Percentiles rank a stretch among this genome's conserved stretches.
Conservation (phyloP, 1,284 basidiomycete species). For the Mycena sp. region DNA sequence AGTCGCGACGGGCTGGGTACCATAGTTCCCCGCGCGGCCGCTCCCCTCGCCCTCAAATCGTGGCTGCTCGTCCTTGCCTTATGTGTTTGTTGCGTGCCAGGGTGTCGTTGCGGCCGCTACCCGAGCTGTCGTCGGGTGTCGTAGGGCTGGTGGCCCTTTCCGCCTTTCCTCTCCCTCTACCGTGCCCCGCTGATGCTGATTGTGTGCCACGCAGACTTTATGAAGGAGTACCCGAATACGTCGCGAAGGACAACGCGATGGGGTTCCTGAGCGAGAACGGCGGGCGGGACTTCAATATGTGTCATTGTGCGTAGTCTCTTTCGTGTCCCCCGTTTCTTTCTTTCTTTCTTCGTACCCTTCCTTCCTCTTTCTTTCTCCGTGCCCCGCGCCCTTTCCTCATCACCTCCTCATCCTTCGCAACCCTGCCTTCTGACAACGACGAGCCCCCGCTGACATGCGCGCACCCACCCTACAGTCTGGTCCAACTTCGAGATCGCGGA, state of each 20-base stretch:
- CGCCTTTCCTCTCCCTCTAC: background rate
- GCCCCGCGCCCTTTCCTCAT: background rate
- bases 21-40: too few relatives aligned
- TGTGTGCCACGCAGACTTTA: conserved; percentile 30
- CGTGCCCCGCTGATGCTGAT: too few relatives aligned
- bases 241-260: conserved; percentile 68
- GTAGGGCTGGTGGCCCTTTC: background rate
- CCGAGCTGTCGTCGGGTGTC: too few relatives aligned
- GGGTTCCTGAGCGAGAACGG: conserved; percentile 73
- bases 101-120: too few relatives aligned
- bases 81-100: too few relatives aligned
- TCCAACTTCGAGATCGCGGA: conserved; percentile 83
- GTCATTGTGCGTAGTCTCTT: conserved; percentile 57
- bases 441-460: background rate
- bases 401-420: background rate
- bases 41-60: too few relatives aligned
- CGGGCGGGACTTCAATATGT: conserved; percentile 74
- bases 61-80: too few relatives aligned
- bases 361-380: background rate
- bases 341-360: background rate
- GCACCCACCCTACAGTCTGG: conserved; percentile 60
- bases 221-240: conserved; percentile 16
- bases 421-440: background rate
- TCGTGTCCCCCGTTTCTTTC: background rate
- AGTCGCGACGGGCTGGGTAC: too few relatives aligned